Conservation (phyloP, 1,139 yeast species). For the Magnusiomyces magnusii region DNA sequence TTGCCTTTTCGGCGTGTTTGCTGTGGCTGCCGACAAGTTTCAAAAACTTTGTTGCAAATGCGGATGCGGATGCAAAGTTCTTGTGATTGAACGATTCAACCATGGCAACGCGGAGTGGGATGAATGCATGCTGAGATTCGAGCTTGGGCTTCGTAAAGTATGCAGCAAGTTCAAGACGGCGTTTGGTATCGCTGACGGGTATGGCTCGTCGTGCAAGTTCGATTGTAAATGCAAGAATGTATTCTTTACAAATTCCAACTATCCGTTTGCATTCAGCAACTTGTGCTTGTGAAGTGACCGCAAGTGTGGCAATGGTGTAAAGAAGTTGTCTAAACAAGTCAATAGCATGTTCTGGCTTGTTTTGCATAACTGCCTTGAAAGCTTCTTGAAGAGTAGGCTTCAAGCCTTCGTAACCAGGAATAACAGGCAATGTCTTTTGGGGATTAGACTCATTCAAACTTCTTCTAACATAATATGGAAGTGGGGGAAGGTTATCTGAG, state of each 20-base stretch:
- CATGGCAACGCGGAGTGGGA: conserved; percentile 95
- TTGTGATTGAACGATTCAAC: conserved; percentile 81
- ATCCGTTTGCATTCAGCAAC: conserved; percentile 70
- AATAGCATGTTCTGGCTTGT: conserved; percentile 76
- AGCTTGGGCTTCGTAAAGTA: conserved; percentile 84
- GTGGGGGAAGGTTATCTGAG: conserved; percentile 61
- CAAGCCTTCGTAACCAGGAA: conserved; percentile 70
- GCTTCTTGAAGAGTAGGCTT: conserved; percentile 55
- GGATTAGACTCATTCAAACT: conserved; percentile 37
- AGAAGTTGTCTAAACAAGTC: conserved; percentile 69
- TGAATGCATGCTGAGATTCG: conserved; percentile 73
- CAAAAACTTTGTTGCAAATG: conserved; percentile 80
- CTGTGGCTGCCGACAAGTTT: conserved; percentile 47
- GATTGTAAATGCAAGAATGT: conserved; percentile 83
- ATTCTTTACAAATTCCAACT: conserved; percentile 72
- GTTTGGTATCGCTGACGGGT: conserved; percentile 61
- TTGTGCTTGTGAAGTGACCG: conserved; percentile 67
- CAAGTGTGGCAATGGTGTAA: conserved; percentile 63
- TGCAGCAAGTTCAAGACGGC: conserved; percentile 91
- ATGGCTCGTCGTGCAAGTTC: conserved; percentile 82
- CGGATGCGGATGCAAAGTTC: conserved; percentile 81
- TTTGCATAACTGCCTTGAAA: conserved; percentile 73
- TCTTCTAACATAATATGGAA: conserved; percentile 65
- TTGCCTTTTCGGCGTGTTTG: conserved; percentile 75
- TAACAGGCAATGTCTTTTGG: conserved; percentile 48